These are phyloP conservation scores for Euphorbia schlechtendalii DNA, from an alignment of 441 rosid genomes.

Conservation along the genomic window DNA sequence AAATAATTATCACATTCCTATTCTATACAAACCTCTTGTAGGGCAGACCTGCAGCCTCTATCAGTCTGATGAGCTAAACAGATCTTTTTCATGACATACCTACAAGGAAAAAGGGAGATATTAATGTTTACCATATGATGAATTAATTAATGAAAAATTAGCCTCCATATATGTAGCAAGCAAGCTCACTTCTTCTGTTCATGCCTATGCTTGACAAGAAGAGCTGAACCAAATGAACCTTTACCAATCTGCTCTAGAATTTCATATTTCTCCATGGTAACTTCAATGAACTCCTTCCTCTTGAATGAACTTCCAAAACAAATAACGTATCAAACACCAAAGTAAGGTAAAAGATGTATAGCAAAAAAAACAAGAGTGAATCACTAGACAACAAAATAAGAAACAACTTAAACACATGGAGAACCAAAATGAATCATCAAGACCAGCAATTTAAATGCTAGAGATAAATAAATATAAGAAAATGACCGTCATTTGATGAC, in stretches of 20 bases:
- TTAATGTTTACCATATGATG: background rate
- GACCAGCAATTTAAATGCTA: no score
- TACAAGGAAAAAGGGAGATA: constrained; percentile 13
- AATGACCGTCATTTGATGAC: no score
- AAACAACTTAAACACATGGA: background rate
- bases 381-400: background rate
- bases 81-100: constrained; percentile 84
- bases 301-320: background rate
- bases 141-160: background rate
- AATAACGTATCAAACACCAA: background rate
- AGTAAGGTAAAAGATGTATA: background rate
- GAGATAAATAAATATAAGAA: no score
- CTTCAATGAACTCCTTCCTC: background rate
- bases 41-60: constrained; percentile 80
- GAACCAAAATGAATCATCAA: no score
- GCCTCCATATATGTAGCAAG: background rate
- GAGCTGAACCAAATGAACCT: constrained; percentile 95
- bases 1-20: constrained; percentile 3
- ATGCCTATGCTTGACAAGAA: no score
- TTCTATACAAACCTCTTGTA: constrained; percentile 59
- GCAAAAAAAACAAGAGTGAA: background rate
- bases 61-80: constrained; percentile 93
- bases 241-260: constrained; percentile 93
- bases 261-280: constrained; percentile 83
- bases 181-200: constrained; percentile 82